A percentile compares a stretch with the other conserved stretches of the same genome.
Evolutionary conservation across 805 yeast genomes (phyloP).

Genomic region (Candida nonsorbophila): DNA sequence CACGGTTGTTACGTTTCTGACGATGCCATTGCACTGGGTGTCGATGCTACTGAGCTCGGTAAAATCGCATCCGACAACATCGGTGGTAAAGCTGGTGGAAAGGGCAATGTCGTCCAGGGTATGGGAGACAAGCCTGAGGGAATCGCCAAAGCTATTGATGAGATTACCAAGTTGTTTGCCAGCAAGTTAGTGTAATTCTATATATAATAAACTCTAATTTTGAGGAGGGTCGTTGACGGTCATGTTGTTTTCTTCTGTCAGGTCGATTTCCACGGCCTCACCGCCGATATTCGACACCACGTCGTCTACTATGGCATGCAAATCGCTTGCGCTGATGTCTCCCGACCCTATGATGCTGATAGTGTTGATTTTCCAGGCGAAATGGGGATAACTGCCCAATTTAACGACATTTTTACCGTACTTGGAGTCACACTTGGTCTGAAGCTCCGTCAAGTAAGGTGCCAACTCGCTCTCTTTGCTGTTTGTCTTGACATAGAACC

Average conservation of each 20-base stretch:
- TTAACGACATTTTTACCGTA: constrained; percentile 42
- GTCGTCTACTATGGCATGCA: constrained; percentile 42
- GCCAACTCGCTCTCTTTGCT: constrained; percentile 67
- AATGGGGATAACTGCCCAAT: constrained; percentile 84
- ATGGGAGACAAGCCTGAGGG: constrained; percentile 81
- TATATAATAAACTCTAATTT: constrained; percentile 1
- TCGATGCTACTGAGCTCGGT: constrained; percentile 74
- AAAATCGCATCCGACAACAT: constrained; percentile 61
- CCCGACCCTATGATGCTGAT: constrained; percentile 67
- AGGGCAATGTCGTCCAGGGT: constrained; percentile 94
- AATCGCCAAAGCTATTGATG: constrained; percentile 67
- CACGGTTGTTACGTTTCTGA: constrained; percentile 90
- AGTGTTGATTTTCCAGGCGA: constrained; percentile 56
- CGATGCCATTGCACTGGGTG: constrained; percentile 60
- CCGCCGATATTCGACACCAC: constrained; percentile 41
- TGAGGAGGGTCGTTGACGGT: constrained; percentile 18
- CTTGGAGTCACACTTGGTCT: constrained; percentile 27
- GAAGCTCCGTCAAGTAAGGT: constrained; percentile 51
- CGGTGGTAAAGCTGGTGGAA: constrained; percentile 99
- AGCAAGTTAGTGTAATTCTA: constrained; percentile 43
- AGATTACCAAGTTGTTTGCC: constrained; percentile 54
- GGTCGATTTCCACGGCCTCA: constrained; percentile 53
- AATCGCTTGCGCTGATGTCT: constrained; percentile 16
- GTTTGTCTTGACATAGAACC: constrained; percentile 60
- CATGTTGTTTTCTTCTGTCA: constrained; percentile 51